Conservation (phyloP, 495 filamentous ascomycete genomes). For the Extremus antarcticus region DNA sequence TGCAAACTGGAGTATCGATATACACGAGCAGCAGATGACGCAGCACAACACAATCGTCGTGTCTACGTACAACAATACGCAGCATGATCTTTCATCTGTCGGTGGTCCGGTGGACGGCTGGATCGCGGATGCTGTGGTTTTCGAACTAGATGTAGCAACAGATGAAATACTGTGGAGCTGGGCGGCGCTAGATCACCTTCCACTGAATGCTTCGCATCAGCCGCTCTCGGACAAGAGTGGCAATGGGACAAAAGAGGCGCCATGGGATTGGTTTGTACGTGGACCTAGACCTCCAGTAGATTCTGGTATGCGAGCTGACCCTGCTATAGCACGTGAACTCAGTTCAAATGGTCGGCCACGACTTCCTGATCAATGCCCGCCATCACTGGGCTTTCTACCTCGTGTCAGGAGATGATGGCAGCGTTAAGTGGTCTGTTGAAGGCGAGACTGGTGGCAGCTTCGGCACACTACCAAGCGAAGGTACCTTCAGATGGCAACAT, state of each 20-base stretch:
- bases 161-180: slow-evolving; percentile 14
- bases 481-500: slow-evolving; percentile 17
- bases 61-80: slow-evolving; percentile 13
- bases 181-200: slow-evolving; percentile 13
- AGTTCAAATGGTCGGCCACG: slow-evolving; percentile 32
- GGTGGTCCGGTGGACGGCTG: slow-evolving; percentile 12
- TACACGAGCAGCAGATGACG: slow-evolving; percentile 13
- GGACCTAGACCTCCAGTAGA: too few species aligned
- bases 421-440: slow-evolving; percentile 34
- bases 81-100: slow-evolving; percentile 9
- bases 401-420: slow-evolving; percentile 28
- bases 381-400: slow-evolving; percentile 32
- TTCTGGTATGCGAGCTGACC: too few species aligned
- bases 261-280: slow-evolving; percentile 41
- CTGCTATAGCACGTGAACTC: slow-evolving; percentile 42
- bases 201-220: slow-evolving; percentile 3
- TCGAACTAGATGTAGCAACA: slow-evolving; percentile 13
- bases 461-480: slow-evolving; percentile 21
- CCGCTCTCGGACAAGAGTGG: neutral
- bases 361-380: slow-evolving; percentile 33
- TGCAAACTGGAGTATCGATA: slow-evolving; percentile 3
- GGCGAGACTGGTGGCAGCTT: slow-evolving; percentile 37
- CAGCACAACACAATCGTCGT: slow-evolving; percentile 12
- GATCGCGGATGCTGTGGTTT: slow-evolving; percentile 13
- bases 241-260: slow-evolving; percentile 15